A percentile compares a stretch with the other conserved stretches of the same genome.
Evolutionary conservation across 1,284 basidiomycete species (phyloP).

Genomic region (Hemileia vastatrix): DNA sequence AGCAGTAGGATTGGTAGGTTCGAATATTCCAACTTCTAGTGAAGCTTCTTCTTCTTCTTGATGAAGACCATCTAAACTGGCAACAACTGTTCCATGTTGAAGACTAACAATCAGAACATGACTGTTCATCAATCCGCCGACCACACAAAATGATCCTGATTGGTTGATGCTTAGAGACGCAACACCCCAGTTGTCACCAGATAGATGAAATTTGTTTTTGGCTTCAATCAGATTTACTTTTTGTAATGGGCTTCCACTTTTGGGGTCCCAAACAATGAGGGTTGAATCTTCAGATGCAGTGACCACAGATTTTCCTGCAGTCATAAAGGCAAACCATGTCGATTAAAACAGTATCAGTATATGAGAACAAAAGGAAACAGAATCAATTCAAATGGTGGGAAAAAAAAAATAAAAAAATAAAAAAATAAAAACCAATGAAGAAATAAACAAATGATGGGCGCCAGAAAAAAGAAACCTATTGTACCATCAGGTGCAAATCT

Average conservation of each 20-base stretch:
- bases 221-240: slow-evolving; percentile 65
- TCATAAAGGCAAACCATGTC: too few relatives aligned
- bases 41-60: slow-evolving; percentile 73
- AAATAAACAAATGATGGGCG: neutral
- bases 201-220: slow-evolving; percentile 57
- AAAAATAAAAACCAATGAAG: neutral
- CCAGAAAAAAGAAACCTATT: slow-evolving; percentile 16
- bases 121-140: slow-evolving; percentile 73
- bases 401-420: slow-evolving; percentile 4
- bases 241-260: slow-evolving; percentile 63
- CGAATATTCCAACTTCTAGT: slow-evolving; percentile 72
- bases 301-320: slow-evolving; percentile 79
- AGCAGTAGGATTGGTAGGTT: slow-evolving; percentile 48
- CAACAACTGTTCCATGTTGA: slow-evolving; percentile 76
- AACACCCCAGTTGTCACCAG: slow-evolving; percentile 54
- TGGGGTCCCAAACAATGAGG: slow-evolving; percentile 86
- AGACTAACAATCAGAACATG: slow-evolving; percentile 55
- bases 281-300: slow-evolving; percentile 75
- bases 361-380: too few relatives aligned
- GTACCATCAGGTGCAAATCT: slow-evolving; percentile 81
- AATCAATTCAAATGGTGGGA: slow-evolving; percentile 4
- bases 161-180: slow-evolving; percentile 76
- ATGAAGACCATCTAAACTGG: slow-evolving; percentile 68
- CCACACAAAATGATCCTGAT: slow-evolving; percentile 72
- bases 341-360: too few relatives aligned